These are phyloP conservation scores for Rhinocladiella similis DNA, from an alignment of 2,329 filamentous ascomycete genomes.

Conservation along the genomic window DNA sequence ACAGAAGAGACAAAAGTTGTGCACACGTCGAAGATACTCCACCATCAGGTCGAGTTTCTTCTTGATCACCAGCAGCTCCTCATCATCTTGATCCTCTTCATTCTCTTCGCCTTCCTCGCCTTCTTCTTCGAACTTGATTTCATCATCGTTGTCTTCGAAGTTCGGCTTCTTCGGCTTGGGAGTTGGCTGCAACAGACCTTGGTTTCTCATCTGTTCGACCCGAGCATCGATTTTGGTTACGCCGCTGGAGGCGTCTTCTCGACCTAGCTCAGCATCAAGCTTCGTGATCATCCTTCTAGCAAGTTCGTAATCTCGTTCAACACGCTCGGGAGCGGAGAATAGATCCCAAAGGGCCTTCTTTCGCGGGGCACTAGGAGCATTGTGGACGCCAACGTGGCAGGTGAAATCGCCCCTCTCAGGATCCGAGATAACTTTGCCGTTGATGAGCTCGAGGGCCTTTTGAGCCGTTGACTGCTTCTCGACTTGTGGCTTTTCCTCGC, in stretches of 20 bases:
- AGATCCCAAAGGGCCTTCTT: constrained; percentile 98
- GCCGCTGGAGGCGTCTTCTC: constrained; percentile 67
- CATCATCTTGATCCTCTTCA: constrained; percentile 83
- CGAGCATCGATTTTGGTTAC: constrained; percentile 79
- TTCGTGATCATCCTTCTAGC: constrained; percentile 80
- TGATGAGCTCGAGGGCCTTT: constrained; percentile 88
- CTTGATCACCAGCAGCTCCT: constrained; percentile 87
- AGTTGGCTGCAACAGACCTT: constrained; percentile 72
- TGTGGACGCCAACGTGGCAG: constrained; percentile 94
- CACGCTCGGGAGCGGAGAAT: constrained; percentile 89
- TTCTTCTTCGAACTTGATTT: constrained; percentile 59
- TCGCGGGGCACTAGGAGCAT: constrained; percentile 77
- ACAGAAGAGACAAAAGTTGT: constrained; percentile 99
- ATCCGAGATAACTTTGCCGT: constrained; percentile 96
- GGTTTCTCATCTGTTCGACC: constrained; percentile 75
- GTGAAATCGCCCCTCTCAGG: constrained; percentile 93
- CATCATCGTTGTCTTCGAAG: constrained; percentile 45
- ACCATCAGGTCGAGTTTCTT: constrained; percentile 95
- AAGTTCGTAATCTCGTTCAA: constrained; percentile 84
- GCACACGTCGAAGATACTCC: constrained; percentile 93
- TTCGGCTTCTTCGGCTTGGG: constrained; percentile 55
- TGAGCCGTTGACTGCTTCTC: constrained; percentile 62
- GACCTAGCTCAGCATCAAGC: constrained; percentile 78
- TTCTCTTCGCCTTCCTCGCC: constrained; percentile 78
- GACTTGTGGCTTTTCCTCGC: constrained; percentile 48